These are phyloP conservation scores for Metschnikowia amazonensis DNA, from an alignment of 805 yeast genomes.

Conservation along the genomic window DNA sequence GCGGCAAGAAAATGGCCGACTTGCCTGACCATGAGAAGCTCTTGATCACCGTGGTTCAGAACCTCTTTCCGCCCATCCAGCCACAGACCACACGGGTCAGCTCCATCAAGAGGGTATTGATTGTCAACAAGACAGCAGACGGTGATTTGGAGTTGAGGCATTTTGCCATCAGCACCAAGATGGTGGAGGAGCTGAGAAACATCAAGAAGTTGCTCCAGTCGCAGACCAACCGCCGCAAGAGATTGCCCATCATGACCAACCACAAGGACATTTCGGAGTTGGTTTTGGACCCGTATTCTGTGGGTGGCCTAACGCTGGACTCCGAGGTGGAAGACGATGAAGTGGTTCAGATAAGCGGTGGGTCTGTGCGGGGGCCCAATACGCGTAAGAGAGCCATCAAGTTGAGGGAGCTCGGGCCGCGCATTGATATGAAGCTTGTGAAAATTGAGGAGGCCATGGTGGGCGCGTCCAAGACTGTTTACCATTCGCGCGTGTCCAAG, in stretches of 20 bases:
- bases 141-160: slow-evolving; percentile 84
- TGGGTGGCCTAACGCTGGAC: slow-evolving; percentile 80
- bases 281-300: slow-evolving; percentile 77
- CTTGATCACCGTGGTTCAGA: slow-evolving; percentile 85
- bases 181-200: slow-evolving; percentile 72
- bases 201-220: slow-evolving; percentile 67
- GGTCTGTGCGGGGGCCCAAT: slow-evolving; percentile 16
- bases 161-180: slow-evolving; percentile 79
- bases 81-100: slow-evolving; percentile 75
- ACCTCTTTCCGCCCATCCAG: slow-evolving; percentile 91
- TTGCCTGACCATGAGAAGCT: slow-evolving; percentile 73
- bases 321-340: slow-evolving; percentile 93
- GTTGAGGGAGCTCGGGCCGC: slow-evolving; percentile 89
- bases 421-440: slow-evolving; percentile 67
- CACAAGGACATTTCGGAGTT: slow-evolving; percentile 78
- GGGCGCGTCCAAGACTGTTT: slow-evolving; percentile 82
- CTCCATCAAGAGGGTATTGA: slow-evolving; percentile 76
- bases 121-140: slow-evolving; percentile 72
- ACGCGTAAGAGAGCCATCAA: slow-evolving; percentile 79
- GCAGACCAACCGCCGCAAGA: slow-evolving; percentile 55
- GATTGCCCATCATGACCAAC: slow-evolving; percentile 64
- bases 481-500: slow-evolving; percentile 70
- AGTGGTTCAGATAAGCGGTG: slow-evolving; percentile 53
- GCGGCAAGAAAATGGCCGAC: slow-evolving; percentile 48
- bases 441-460: slow-evolving; percentile 88